Evolutionary conservation across 176 grass and related monocot species (phyloP), one percentile per base, ranked within the genome.

Genomic region (Zoysia pacifica): DNA sequence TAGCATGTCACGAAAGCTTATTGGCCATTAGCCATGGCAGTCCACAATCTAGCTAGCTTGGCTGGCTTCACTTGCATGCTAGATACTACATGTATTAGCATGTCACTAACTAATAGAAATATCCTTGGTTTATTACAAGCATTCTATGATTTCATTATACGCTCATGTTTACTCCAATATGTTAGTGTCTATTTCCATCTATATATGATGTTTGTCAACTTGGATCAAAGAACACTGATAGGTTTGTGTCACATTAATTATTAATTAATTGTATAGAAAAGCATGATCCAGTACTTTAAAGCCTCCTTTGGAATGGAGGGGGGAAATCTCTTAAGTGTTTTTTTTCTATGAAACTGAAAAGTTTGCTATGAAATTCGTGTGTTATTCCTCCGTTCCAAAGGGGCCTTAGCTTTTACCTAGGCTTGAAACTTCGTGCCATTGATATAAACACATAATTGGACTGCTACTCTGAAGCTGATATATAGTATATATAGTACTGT

Each of bases 1-100:
- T 82, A 63, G 36, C 65, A n/a, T 71, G 65, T 76, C 65, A 85
- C 65, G 87, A 70, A 66, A 76, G 50, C 41, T 75, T 56, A 46
- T 59, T 81, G 77, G 65, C 13, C 35, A 70, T 65, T 70, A 65
- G 65, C 82, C 38, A 42, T 72, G 56, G 42, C 63, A 71, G 55
- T 72, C 52, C 52, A 52, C 28, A 16, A 39, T 48, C 70, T 65
- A 80, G 49, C 49, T 75, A 69, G 28, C 28, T 28, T 28, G 28
- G 28, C 28, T 28, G 80, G 64, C 55, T 70, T 89, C 82, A 85
- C 0, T 28, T 28, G 0, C 77, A 89, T 76, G 77, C 68, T 39
- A 50, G 20, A 3, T 48, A 47, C 9, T 1, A 28, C 28, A 28
- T 28, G 28, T 28, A 28, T 28, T n/a, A n/a, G n/a, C n/a, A n/a